Base-by-base conservation (phyloP, 1,284 basidiomycete genomes). In the Athelia sp. region DNA sequence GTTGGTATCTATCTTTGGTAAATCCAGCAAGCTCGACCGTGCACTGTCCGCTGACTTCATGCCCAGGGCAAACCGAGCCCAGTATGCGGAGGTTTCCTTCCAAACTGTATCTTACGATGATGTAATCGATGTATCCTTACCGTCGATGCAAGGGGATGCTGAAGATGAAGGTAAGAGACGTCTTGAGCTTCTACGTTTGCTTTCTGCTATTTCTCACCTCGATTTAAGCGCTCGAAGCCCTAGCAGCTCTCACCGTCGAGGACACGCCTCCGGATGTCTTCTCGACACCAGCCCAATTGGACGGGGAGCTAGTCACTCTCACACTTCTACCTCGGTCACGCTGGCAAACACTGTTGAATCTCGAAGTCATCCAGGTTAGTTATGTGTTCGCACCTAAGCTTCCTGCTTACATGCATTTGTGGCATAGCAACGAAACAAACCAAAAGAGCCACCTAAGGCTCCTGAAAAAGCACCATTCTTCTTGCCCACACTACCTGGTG, bases 401-500 rank as follows among this genome's bases (percentile, higher is more conserved):
- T 32, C 15, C 18, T 44, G 10, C 38, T 50, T 43, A 23, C 45
- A 10, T 49, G n/a, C 14, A 17, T 34, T 36, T 19, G 34, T 43
- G 29, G 19, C 36, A 4, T 56, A 93, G 86, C 87, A 89, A 78
- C 86, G 95, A 44, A 98, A 99, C 67, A 97, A 96, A 75, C 95
- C 97, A 8, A 95, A 90, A 67, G 94, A 98, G 57, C 80, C 93
- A 0, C 93, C 93, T 3, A 98, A 98, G 69, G 90, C 87, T 34
- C 93, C 93, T 2, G 94, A 98, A 69, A 81, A 90, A 53, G 96
- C 94, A 1, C 97, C 97, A 0, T 99, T 99, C 77, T 99, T 99
- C 77, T 72, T 99, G 15, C 94, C 94, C 8, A 93, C 92, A 1
- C 70, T 98, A 2, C 79, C 91, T 14, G 93, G 92, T 14, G 79